Base-by-base conservation (phyloP, 2,329 filamentous ascomycete species). In the Sphaceloma murrayae region DNA sequence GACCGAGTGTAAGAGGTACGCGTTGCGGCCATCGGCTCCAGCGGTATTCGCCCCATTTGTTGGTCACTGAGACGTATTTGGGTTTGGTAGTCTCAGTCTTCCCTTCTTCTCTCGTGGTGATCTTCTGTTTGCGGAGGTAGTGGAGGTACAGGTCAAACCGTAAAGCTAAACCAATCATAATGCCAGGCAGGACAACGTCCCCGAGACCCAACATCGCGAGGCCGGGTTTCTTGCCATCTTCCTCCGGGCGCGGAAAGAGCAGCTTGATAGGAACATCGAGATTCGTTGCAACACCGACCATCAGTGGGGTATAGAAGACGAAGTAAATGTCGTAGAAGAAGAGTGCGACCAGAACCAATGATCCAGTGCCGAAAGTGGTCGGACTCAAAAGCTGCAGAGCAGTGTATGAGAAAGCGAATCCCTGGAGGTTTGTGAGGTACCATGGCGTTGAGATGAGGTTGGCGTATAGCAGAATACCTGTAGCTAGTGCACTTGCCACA, bases 241-340 rank as follows among this genome's bases (percentile, higher is more conserved):
- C 58, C 2, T 68, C 60, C 5, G 80, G 78, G n/a, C 74, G 73
- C 1, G 83, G 80, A 50, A 94, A 93, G 4, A 91, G 73, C 5
- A 98, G 75, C 60, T 95, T 96, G 61, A 95, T 91, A 0, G 89
- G 91, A 0, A 89, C 84, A 53, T 98, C 89, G 18, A 98, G 69
- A 30, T 81, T 82, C 5, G 82, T 94, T 9, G 89, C 91, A 6
- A 98, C 85, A 0, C 82, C 85, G 5, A 88, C 71, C 85, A 91
- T 91, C 58, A 85, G 79, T 0, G 85, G 85, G 67, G 83, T 88
- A 59, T 82, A 91, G 58, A 91, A 91, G 4, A 91, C 85, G 71
- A 89, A 87, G 61, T 91, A 79, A 38, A 98, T 89, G 59, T 98
- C 89, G 58, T 98, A 98, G 57, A 94, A 77, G 67, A 96, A 96